Evolutionary conservation across 1,284 basidiomycete species (phyloP).

Genomic region (Ganoderma lucidum): DNA sequence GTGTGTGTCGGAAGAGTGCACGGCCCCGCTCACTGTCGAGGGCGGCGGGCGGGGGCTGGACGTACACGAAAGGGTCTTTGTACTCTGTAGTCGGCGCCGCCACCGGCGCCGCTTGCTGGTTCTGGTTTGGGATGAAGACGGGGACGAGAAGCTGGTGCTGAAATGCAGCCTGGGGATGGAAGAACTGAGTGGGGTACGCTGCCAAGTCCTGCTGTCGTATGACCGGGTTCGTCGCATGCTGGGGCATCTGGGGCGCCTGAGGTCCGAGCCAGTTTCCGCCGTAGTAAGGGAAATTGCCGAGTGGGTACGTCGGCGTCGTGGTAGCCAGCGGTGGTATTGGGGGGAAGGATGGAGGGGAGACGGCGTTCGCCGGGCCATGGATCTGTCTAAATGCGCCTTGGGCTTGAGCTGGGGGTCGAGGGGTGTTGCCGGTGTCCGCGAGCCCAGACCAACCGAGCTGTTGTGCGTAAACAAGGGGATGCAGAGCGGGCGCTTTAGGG

Average conservation of each 20-base stretch:
- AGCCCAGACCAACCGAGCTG: constrained; percentile 15
- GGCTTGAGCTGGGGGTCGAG: not conserved
- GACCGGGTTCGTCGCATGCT: not conserved
- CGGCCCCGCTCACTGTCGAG: constrained; percentile 15
- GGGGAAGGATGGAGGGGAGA: not conserved
- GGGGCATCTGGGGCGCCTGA: not conserved
- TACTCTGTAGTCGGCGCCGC: not conserved
- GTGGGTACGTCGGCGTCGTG: not conserved
- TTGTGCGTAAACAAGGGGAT: constrained; percentile 15
- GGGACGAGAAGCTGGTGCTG: constrained; percentile 15
- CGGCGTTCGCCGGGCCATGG: not conserved
- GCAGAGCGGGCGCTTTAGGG: constrained; percentile 8
- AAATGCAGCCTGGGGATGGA: not conserved
- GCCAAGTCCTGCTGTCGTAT: constrained; percentile 20
- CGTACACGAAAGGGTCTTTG: constrained; percentile 21
- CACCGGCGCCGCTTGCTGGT: not conserved
- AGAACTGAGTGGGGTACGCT: constrained; percentile 7
- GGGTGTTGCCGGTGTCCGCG: not conserved
- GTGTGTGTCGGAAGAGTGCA: constrained; percentile 17
- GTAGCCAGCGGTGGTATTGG: not conserved
- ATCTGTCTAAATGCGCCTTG: not conserved
- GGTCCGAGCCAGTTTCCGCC: not conserved
- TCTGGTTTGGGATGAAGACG: not conserved
- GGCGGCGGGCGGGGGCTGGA: constrained; percentile 10
- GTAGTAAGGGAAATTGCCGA: constrained; percentile 6